Evolutionary conservation across 371 early-diverging fungal genomes (phyloP).

Genomic region (Saksenaea vasiformis): DNA sequence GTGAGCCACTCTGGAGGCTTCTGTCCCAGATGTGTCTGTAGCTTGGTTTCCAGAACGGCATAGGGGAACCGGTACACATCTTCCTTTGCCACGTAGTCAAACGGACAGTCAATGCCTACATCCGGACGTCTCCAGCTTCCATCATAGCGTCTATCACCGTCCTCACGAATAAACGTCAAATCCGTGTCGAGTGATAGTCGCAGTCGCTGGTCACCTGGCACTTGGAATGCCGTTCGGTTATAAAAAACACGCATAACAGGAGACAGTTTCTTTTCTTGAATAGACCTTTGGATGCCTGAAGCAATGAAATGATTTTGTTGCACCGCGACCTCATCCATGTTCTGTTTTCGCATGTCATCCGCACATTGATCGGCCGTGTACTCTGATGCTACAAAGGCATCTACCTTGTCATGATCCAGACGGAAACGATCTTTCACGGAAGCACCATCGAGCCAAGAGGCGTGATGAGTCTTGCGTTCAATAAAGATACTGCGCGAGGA

Average conservation of each 20-base stretch:
- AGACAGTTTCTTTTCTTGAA: slow-evolving; percentile 75
- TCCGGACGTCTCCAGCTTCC: slow-evolving; percentile 92
- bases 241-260: slow-evolving; percentile 95
- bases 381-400: slow-evolving; percentile 78
- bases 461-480: slow-evolving; percentile 98
- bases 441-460: slow-evolving; percentile 95
- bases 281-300: slow-evolving; percentile 78
- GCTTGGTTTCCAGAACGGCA: slow-evolving; percentile 74
- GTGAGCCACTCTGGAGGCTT: slow-evolving; percentile 95
- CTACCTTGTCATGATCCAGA: slow-evolving; percentile 89
- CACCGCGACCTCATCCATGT: slow-evolving; percentile 71
- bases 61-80: slow-evolving; percentile 48
- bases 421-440: slow-evolving; percentile 96
- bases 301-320: slow-evolving; percentile 75
- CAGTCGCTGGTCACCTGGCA: slow-evolving; percentile 96
- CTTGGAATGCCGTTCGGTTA: slow-evolving; percentile 98
- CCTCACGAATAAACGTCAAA: slow-evolving; percentile 96
- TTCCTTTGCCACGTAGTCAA: slow-evolving; percentile 77
- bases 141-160: slow-evolving; percentile 70
- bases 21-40: slow-evolving; percentile 91
- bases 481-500: slow-evolving; percentile 76
- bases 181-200: slow-evolving; percentile 98
- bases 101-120: slow-evolving; percentile 87
- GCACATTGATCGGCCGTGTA: slow-evolving; percentile 79
- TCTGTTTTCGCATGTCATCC: slow-evolving; percentile 73